Evolutionary conservation across 345 rosid genomes (phyloP).

Genomic region (Gossypium stocksii): DNA sequence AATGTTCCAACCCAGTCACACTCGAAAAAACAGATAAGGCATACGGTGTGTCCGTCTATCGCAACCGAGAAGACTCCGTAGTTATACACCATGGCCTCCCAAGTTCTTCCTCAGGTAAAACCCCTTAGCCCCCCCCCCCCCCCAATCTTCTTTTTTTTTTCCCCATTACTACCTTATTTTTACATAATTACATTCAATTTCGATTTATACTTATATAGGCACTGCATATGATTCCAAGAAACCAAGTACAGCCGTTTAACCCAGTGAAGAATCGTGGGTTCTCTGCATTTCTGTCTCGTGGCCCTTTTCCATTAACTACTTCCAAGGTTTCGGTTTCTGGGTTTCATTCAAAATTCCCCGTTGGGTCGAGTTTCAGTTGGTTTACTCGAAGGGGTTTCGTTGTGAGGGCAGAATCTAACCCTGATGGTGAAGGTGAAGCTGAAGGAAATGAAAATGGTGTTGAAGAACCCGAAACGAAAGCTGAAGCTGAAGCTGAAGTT

Average conservation of each 20-base stretch:
- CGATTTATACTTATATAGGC: slow-evolving; percentile 36
- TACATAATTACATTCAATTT: not conserved
- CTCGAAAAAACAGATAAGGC: slow-evolving; percentile 29
- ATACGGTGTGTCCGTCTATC: slow-evolving; percentile 1
- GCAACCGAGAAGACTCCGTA: slow-evolving; percentile 10
- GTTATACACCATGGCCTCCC: slow-evolving; percentile 41
- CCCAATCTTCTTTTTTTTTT: not conserved
- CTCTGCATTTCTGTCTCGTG: slow-evolving; percentile 33
- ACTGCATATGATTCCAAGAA: slow-evolving; percentile 44
- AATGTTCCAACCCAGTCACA: not conserved
- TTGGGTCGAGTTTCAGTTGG: slow-evolving; percentile 25
- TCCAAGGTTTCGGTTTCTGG: slow-evolving; percentile 26
- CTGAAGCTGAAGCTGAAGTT: slow-evolving; percentile 24
- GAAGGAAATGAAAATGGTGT: slow-evolving; percentile 30
- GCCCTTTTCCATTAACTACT: slow-evolving; percentile 22
- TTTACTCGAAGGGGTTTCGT: slow-evolving; percentile 40
- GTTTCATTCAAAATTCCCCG: slow-evolving; percentile 27
- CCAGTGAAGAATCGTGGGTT: slow-evolving; percentile 39
- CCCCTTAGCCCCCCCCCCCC: slow-evolving; percentile 5
- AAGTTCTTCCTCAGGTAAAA: slow-evolving; percentile 61
- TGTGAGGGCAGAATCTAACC: slow-evolving; percentile 50
- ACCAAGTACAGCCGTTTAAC: slow-evolving; percentile 19
- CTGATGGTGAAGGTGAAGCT: slow-evolving; percentile 23
- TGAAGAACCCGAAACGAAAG: slow-evolving; percentile 26
- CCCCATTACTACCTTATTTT: not conserved